Base-by-base conservation (phyloP, 495 filamentous ascomycete genomes). In the Penicillium lividum region DNA sequence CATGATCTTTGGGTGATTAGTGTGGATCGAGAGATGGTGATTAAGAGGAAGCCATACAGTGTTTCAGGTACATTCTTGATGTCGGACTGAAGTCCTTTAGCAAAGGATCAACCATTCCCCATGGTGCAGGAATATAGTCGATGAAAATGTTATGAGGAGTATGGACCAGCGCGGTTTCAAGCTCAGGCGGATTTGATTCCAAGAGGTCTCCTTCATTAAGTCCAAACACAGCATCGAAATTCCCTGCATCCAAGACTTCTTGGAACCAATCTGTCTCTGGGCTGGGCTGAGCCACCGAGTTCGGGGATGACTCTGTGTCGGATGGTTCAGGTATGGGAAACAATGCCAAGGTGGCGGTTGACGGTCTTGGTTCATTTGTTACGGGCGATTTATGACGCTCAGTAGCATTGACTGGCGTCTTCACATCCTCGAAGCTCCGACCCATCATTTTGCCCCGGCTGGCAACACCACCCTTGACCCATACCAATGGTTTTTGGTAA, bases 401-500 rank as follows among this genome's bases (percentile, higher is more conserved):
- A 4, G 53, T 31, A 28, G 56, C 47, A 11, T 40, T 44, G 4
- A 54, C 16, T 4, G 55, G 34, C 54, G 66, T 63, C 52, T 64
- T 68, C 29, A 67, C 63, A 58, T 78, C 74, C 38, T 74, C 70
- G 46, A 77, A 78, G 60, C 75, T 78, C 66, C 75, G 70, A 11
- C 77, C 77, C 77, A 80, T 80, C 77, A 80, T 80, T 66, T 77
- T 78, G 42, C 77, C 77, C 31, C 77, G 77, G 63, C 77, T 80
- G 29, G 75, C 76, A 51, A 80, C 75, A 40, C 77, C 77, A 55
- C 77, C 77, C 51, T 80, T 80, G n/a, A 80, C 77, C 77, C 77
- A 80, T 10, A 80, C 73, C 53, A 80, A 63, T 22, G 77, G 77
- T 58, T 80, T 80, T 69, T 86, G 81, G 66, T 88, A 88, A 43